phyloP scores from a whole-genome alignment of 2,329 filamentous ascomycete species.

The Beauveria brongniartii region DNA sequence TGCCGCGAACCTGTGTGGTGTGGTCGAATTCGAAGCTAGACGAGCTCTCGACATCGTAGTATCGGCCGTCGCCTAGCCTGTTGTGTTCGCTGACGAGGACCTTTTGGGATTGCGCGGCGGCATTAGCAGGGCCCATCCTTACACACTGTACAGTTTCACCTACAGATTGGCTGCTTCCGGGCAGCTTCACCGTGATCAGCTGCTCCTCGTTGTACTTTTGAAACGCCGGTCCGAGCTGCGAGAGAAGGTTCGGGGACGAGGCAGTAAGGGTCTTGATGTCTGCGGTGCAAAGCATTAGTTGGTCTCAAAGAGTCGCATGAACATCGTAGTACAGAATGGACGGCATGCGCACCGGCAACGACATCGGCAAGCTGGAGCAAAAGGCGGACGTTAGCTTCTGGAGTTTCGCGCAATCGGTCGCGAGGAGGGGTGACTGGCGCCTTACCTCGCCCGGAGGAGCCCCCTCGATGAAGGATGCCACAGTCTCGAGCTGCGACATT shows the following conservation, averaged over 20 bases:
- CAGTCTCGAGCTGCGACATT: slow-evolving; percentile 34
- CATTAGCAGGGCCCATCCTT: neutral
- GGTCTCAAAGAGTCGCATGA: neutral
- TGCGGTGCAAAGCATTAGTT: slow-evolving; percentile 27
- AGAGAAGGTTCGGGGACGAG: slow-evolving; percentile 58
- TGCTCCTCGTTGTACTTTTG: slow-evolving; percentile 96
- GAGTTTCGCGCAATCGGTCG: slow-evolving; percentile 13
- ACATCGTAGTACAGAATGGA: no score
- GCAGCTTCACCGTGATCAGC: slow-evolving; percentile 80
- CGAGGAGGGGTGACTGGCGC: slow-evolving; percentile 15
- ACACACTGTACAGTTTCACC: slow-evolving; percentile 10
- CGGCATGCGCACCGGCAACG: slow-evolving; percentile 58
- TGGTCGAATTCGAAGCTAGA: slow-evolving; percentile 89
- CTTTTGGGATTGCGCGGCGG: slow-evolving; percentile 27
- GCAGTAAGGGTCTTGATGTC: slow-evolving; percentile 84
- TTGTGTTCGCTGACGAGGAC: slow-evolving; percentile 86
- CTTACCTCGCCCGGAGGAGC: slow-evolving; percentile 92
- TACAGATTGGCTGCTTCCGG: slow-evolving; percentile 63
- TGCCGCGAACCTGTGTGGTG: slow-evolving; percentile 53
- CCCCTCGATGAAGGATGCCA: slow-evolving; percentile 84
- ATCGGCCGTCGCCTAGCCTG: slow-evolving; percentile 68
- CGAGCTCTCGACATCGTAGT: slow-evolving; percentile 83
- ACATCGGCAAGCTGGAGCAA: slow-evolving; percentile 69
- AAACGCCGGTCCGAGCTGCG: slow-evolving; percentile 73
- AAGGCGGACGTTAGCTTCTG: slow-evolving; percentile 21